Evolutionary conservation across 495 filamentous ascomycete species (phyloP).

Genomic region (Glonium stellatum): DNA sequence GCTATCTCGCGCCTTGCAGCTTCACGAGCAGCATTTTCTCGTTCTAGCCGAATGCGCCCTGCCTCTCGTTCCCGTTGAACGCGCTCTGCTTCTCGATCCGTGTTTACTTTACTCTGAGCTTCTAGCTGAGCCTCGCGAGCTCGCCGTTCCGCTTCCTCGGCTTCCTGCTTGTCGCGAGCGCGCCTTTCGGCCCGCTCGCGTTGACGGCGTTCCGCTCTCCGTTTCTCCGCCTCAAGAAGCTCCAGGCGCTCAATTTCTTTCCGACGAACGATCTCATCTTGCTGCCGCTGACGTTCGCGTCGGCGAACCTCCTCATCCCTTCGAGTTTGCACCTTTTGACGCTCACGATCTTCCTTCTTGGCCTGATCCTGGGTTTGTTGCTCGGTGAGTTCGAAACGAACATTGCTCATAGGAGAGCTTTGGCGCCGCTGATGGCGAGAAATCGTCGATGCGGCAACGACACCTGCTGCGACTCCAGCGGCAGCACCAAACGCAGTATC

Average conservation of each 20-base stretch:
- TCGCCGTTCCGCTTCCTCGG: conserved; percentile 11
- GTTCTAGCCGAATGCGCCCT: conserved; percentile 4
- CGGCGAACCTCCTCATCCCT: conserved; percentile 19
- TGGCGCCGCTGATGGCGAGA: conserved; percentile 8
- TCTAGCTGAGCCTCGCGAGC: conserved; percentile 15
- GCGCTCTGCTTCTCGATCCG: conserved; percentile 20
- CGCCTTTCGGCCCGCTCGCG: conserved; percentile 10
- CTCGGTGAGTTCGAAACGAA: conserved; percentile 33
- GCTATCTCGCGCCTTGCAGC: conserved; percentile 4
- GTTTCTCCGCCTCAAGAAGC: conserved; percentile 13
- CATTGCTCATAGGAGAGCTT: conserved; percentile 25
- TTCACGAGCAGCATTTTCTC: conserved; percentile 8
- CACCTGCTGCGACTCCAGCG: conserved; percentile 25
- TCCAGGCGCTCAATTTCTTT: conserved; percentile 17
- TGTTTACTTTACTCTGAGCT: conserved; percentile 17
- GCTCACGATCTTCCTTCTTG: conserved; percentile 16
- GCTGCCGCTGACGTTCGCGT: conserved; percentile 13
- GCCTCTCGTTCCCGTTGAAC: conserved; percentile 16
- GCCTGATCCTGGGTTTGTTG: conserved; percentile 29
- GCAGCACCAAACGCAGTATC: conserved; percentile 32
- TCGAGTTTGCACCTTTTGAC: conserved; percentile 14
- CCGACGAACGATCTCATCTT: conserved; percentile 13
- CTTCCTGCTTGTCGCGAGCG: conserved; percentile 9
- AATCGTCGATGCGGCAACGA: conserved; percentile 17
- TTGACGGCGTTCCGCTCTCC: conserved; percentile 9